phyloP scores from a whole-genome alignment of 2,329 filamentous ascomycete species.

The Aquanectria penicillioides region DNA sequence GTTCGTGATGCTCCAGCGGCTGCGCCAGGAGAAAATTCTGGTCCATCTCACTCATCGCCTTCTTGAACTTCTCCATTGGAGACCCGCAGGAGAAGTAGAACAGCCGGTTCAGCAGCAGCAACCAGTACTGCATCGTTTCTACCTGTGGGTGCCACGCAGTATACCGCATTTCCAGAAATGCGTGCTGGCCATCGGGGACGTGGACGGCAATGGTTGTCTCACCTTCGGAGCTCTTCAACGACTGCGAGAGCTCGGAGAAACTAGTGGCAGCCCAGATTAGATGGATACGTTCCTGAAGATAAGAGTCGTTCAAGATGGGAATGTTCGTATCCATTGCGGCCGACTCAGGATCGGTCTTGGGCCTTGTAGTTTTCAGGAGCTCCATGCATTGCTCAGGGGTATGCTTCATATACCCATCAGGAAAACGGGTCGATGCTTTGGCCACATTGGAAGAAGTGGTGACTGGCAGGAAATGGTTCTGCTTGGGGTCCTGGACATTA shows the following conservation, averaged over 20 bases:
- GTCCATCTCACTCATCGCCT: not conserved
- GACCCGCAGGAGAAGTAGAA: conserved; percentile 20
- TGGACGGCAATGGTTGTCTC: conserved; percentile 23
- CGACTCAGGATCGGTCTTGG: not conserved
- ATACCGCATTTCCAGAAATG: conserved; percentile 24
- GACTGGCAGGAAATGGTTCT: conserved; percentile 22
- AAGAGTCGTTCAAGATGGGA: conserved; percentile 10
- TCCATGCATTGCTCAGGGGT: not conserved
- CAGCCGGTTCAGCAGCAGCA: conserved; percentile 25
- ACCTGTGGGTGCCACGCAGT: conserved; percentile 26
- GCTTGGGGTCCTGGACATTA: not conserved
- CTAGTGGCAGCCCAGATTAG: conserved; percentile 23
- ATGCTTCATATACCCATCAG: not conserved
- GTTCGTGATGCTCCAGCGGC: conserved; percentile 14
- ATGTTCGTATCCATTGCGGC: conserved; percentile 17
- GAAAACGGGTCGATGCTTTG: conserved; percentile 5
- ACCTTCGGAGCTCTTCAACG: conserved; percentile 11
- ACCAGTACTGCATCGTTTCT: conserved; percentile 27
- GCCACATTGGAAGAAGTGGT: conserved; percentile 20
- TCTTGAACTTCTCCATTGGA: conserved; percentile 7
- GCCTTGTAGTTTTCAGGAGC: conserved; percentile 13
- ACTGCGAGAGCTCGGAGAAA: conserved; percentile 15
- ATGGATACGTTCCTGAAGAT: conserved; percentile 26
- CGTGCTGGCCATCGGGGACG: not conserved
- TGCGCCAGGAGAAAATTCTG: not conserved